These are phyloP conservation scores for Piromyces finnis DNA, from an alignment of 192 early-diverging fungal genomes.

Conservation along the genomic window DNA sequence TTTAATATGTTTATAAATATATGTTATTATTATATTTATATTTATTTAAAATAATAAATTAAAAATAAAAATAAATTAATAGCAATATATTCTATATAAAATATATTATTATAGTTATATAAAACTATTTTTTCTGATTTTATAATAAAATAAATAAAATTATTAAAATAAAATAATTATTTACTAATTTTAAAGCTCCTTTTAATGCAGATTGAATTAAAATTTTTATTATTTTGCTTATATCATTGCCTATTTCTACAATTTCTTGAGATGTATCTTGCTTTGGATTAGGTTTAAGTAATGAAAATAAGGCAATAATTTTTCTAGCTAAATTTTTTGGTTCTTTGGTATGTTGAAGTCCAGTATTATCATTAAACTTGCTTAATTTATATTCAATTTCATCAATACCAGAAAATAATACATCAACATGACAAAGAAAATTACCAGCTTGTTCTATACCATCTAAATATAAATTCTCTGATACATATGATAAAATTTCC, in stretches of 20 bases:
- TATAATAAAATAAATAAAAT: background rate
- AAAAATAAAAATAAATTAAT: slow-evolving; percentile 4
- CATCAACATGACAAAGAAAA: slow-evolving; percentile 84
- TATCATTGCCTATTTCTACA: too few species aligned
- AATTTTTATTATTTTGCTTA: slow-evolving; percentile 74
- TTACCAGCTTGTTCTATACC: slow-evolving; percentile 63
- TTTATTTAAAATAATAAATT: background rate
- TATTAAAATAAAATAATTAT: background rate
- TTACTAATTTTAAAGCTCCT: slow-evolving; percentile 66
- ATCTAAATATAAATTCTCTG: slow-evolving; percentile 53
- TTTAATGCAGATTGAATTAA: slow-evolving; percentile 75
- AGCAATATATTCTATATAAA: too few species aligned
- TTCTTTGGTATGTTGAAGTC: slow-evolving; percentile 51
- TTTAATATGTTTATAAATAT: too few species aligned
- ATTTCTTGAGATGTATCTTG: slow-evolving; percentile 61
- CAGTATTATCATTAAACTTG: slow-evolving; percentile 40
- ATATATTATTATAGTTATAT: too few species aligned
- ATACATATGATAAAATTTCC: slow-evolving; percentile 82
- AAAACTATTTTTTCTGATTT: too few species aligned
- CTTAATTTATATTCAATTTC: slow-evolving; percentile 56
- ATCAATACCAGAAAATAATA: slow-evolving; percentile 78
- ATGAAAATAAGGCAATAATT: slow-evolving; percentile 85
- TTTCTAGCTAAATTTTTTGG: slow-evolving; percentile 91
- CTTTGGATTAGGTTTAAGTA: slow-evolving; percentile 47
- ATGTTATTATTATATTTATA: too few species aligned